Evolutionary conservation across 1,284 basidiomycete species (phyloP).

Genomic region (Leccinum cinnamomeum): DNA sequence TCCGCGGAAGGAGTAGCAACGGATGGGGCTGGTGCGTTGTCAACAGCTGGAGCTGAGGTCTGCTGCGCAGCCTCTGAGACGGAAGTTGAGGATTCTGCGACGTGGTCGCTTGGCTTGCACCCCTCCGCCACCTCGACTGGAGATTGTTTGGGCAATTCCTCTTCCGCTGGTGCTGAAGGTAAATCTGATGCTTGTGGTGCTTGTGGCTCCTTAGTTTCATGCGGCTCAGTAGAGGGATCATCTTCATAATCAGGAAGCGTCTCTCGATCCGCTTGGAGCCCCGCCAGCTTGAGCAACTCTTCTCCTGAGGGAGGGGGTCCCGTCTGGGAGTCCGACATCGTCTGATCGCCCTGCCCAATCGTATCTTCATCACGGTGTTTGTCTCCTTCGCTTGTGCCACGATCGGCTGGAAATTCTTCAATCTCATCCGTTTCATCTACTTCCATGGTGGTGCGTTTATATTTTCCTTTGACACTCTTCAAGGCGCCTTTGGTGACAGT

Average conservation of each 20-base stretch:
- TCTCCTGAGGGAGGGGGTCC: conserved; percentile 37
- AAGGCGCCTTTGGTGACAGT: conserved; percentile 48
- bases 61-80: conserved; percentile 5
- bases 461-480: conserved; percentile 47
- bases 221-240: conserved; percentile 27
- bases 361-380: conserved; percentile 22
- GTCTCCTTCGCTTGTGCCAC: conserved; percentile 6
- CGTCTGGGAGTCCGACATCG: conserved; percentile 1
- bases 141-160: conserved; percentile 1
- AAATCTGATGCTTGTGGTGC: neutral
- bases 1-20: neutral
- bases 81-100: conserved; percentile 1
- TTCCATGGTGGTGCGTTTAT: conserved; percentile 9
- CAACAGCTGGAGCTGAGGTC: neutral
- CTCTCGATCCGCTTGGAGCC: conserved; percentile 39
- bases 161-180: neutral
- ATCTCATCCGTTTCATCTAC: conserved; percentile 22
- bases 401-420: conserved; percentile 17
- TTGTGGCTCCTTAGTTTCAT: neutral
- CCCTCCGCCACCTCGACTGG: conserved; percentile 3
- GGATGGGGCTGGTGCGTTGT: neutral
- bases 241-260: conserved; percentile 60
- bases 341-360: conserved; percentile 10
- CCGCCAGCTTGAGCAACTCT: conserved; percentile 50
- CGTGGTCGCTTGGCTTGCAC: conserved; percentile 3